Base-by-base conservation (phyloP, 495 filamentous ascomycete genomes). In the Penicillium coprophilum region DNA sequence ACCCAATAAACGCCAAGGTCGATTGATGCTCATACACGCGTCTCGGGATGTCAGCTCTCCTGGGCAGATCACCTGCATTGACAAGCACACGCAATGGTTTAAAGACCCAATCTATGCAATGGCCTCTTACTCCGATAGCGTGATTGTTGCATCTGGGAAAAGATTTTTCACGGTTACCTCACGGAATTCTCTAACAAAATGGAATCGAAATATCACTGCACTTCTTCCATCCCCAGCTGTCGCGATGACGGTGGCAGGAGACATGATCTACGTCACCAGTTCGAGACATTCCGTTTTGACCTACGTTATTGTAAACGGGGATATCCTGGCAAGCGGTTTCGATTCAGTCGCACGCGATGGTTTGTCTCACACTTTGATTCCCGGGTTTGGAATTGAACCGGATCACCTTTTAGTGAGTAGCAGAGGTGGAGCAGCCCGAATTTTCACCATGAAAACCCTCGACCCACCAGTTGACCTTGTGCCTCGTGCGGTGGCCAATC, bases 181-280 rank as follows among this genome's bases (percentile, higher is more conserved):
- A 11, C 71, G 67, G 21, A 57, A 70, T 34, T 66, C 69, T 4
- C 53, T 64, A 8, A 61, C 60, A 21, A 68, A 61, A 57, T 78
- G 75, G 65, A 53, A 46, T 34, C 60, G 60, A 7, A 58, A 61
- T n/a, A 65, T 72, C 48, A 64, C 63, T 30, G 65, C 61, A 30
- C 51, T 60, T 9, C 64, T 80, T 30, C 65, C 74, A 3, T 80
- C 77, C 11, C 67, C 75, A 11, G 77, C 66, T 8, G 56, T 79
- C 31, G 69, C 74, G 2, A 75, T 82, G 43, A 72, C 75, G 6
- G 65, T 73, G 36, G 59, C 65, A 24, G 68, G 69, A 12, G 59
- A 66, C 1, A 71, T 70, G 36, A 62, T 82, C 8, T 75, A 77
- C 31, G 59, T 81, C 39, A 74, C 77, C 0, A 82, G 75, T 1